Evolutionary conservation across 441 rosid genomes (phyloP), one percentile per base, ranked within the genome.

Genomic region (Euphorbia schlechtendalii): DNA sequence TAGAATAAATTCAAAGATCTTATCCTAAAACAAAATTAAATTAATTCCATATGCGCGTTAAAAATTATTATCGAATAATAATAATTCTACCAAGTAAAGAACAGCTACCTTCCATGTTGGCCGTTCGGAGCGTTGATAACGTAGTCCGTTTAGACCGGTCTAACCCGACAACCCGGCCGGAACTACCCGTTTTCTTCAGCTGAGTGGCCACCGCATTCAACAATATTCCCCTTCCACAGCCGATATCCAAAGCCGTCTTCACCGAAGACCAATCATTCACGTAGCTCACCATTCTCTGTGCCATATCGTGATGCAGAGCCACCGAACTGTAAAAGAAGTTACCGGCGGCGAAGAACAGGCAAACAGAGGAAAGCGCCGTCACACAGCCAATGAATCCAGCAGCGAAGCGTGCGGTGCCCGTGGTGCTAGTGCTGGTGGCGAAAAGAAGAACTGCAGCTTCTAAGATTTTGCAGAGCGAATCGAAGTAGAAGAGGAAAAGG

Each of bases 151-250:
- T 90, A 11, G 89, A 81, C 53, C 90, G 86, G 78, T 87, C 98
- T 75, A 92, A 71, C 73, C 98, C 98, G 41, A 92, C 98, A 56
- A 92, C 92, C 72, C 96, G 89, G 58, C 98, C 98, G 45, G 90
- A 88, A 52, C 96, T 90, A 0, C 97, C 96, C 0, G 92, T 85
- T 69, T 92, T 92, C 77, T 92, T 92, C 49, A 92, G 78, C 90
- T 92, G 97, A n/a, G 85, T 90, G 25, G 98, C 98, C 69, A 92
- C 97, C 59, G 97, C 71, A 70, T 92, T 92, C 41, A 92, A 84
- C 73, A 92, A 32, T 58, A 92, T 83, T 61, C 98, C 98, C 0
- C 92, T 79, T 20, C 98, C 98, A 38, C 98, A 92, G 0, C 98
- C 98, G 17, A 92, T 77, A 69, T 92, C 98, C 32, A 92, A 89